Evolutionary conservation across 768 basidiomycete species (phyloP).

Genomic region (Cystobasidium tubakii): DNA sequence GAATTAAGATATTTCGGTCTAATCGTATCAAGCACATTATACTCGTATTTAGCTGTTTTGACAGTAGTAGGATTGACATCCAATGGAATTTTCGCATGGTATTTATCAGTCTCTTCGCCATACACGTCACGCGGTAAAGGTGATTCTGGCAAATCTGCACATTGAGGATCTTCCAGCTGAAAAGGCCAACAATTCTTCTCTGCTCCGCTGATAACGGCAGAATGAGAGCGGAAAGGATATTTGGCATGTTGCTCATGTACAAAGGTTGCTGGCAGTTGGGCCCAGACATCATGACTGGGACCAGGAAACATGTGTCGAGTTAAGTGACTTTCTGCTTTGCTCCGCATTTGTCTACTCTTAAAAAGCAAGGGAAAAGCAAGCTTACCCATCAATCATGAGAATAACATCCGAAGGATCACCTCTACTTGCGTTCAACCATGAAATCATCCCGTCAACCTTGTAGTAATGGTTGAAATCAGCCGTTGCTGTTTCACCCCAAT

Average conservation of each 20-base stretch:
- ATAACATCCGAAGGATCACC: background rate
- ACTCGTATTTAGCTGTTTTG: background rate
- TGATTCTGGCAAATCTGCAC: background rate
- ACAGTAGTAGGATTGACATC: background rate
- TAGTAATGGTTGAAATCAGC: conserved; percentile 7
- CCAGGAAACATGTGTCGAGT: background rate
- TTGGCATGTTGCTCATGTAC: background rate
- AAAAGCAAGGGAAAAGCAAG: no score
- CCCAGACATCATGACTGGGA: background rate
- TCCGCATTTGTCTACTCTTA: no score
- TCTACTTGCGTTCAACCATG: background rate
- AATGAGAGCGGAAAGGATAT: background rate
- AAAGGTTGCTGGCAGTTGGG: background rate
- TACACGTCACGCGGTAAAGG: conserved; percentile 1
- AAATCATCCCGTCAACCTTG: background rate
- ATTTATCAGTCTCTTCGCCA: background rate
- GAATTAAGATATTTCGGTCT: conserved; percentile 20
- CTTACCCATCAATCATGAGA: conserved; percentile 2
- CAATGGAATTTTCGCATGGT: background rate
- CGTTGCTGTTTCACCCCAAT: conserved; percentile 6
- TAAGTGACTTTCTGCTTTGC: background rate
- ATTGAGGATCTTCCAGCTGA: background rate
- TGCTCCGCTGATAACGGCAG: background rate
- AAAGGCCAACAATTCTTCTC: conserved; percentile 12
- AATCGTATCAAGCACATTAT: background rate